phyloP scores from a whole-genome alignment of 2,329 filamentous ascomycete species.

The Zymoseptoria tritici region DNA sequence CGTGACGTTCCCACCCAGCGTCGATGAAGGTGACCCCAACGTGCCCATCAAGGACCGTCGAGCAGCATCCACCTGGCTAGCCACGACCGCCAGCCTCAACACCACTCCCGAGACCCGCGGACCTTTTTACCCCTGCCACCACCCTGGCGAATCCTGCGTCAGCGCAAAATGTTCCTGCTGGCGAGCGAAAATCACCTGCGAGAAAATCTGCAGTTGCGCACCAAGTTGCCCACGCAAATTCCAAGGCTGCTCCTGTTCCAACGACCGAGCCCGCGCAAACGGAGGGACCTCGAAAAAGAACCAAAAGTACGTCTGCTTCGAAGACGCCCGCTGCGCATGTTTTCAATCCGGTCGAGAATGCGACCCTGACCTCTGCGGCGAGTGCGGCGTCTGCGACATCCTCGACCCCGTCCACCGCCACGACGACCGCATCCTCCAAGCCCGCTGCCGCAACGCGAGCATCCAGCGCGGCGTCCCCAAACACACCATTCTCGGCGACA shows the following conservation, averaged over 20 bases:
- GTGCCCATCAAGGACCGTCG: constrained; percentile 4
- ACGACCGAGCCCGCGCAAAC: background rate
- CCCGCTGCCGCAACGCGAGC: constrained; percentile 63
- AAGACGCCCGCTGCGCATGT: constrained; percentile 56
- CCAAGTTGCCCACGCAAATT: constrained; percentile 48
- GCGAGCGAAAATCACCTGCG: constrained; percentile 56
- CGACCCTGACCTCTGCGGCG: constrained; percentile 65
- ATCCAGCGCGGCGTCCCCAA: constrained; percentile 63
- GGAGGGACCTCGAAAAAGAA: constrained; percentile 32
- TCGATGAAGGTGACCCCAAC: constrained; percentile 1
- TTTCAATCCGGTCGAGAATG: constrained; percentile 68
- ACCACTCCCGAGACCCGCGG: constrained; percentile 38
- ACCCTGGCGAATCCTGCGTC: constrained; percentile 58
- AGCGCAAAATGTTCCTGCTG: constrained; percentile 57
- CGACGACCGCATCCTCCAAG: constrained; percentile 48
- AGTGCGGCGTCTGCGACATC: constrained; percentile 61
- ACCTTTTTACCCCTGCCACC: constrained; percentile 58
- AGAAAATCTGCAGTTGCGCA: constrained; percentile 64
- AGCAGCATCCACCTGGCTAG: constrained; percentile 14
- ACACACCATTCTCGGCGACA: constrained; percentile 61
- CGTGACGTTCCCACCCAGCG: constrained; percentile 17
- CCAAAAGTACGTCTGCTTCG: constrained; percentile 30
- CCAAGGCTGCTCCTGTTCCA: constrained; percentile 35
- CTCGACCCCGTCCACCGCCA: constrained; percentile 62
- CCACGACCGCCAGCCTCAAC: constrained; percentile 5